These are phyloP conservation scores for Gaertneriomyces semiglobifer DNA, from an alignment of 192 early-diverging fungal species.

Conservation along the genomic window DNA sequence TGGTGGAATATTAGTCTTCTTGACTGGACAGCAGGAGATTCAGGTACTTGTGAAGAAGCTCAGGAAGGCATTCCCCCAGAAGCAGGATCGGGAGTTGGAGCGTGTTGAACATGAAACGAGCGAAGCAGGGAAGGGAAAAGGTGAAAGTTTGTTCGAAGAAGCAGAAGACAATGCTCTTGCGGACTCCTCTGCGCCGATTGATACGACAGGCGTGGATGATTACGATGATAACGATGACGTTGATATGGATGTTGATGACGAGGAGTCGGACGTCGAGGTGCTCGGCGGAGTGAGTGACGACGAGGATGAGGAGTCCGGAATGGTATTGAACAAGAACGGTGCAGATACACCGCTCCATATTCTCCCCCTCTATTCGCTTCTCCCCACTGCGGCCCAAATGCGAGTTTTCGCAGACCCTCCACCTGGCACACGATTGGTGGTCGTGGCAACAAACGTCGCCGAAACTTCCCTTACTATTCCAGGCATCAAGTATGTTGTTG, in stretches of 20 bases:
- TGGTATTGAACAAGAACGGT: conserved; percentile 3
- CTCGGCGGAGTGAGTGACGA: conserved; percentile 49
- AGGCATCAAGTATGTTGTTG: conserved; percentile 91
- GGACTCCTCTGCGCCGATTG: conserved; percentile 15
- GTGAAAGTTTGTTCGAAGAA: conserved; percentile 17
- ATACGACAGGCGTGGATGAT: conserved; percentile 50
- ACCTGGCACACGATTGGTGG: conserved; percentile 81
- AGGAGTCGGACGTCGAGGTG: conserved; percentile 62
- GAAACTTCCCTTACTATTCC: conserved; percentile 98
- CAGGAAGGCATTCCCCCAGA: conserved; percentile 64
- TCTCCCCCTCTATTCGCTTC: conserved; percentile 93
- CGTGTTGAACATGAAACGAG: conserved; percentile 23
- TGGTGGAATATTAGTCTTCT: conserved; percentile 92
- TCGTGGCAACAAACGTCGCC: conserved; percentile 98
- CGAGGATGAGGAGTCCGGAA: conserved; percentile 52
- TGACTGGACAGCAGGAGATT: conserved; percentile 95
- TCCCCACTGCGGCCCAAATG: conserved; percentile 88
- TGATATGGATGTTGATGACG: conserved; percentile 54
- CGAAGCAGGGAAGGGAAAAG: conserved; percentile 7
- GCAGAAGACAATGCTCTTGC: conserved; percentile 28
- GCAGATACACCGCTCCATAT: conserved; percentile 73
- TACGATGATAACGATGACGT: conserved; percentile 53
- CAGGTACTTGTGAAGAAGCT: conserved; percentile 71
- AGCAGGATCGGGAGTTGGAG: conserved; percentile 28
- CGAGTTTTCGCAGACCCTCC: conserved; percentile 88